Conservation (phyloP, 768 basidiomycete species). For the Boletus huronensis region DNA sequence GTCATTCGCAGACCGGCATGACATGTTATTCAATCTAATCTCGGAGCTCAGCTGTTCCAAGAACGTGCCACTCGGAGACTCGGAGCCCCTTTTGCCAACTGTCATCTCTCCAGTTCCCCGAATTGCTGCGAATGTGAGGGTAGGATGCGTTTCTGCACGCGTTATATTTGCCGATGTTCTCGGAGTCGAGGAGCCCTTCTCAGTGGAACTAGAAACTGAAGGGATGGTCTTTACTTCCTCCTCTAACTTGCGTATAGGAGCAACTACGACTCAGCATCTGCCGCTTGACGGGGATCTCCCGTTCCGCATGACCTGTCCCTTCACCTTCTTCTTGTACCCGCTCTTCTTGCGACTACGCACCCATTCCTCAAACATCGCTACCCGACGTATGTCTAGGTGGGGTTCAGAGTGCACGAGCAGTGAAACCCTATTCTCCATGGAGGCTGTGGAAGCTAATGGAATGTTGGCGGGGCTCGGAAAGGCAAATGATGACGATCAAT, state of each 20-base stretch:
- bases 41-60: conserved; percentile 16
- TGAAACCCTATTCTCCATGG: conserved; percentile 57
- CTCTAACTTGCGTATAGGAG: conserved; percentile 39
- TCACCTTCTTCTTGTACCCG: conserved; percentile 46
- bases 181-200: conserved; percentile 42
- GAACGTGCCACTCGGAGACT: conserved; percentile 6
- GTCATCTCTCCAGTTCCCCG: conserved; percentile 45
- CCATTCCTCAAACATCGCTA: conserved; percentile 23
- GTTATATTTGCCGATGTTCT: conserved; percentile 44
- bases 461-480: conserved; percentile 46
- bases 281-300: conserved; percentile 37
- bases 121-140: conserved; percentile 42
- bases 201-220: conserved; percentile 54
- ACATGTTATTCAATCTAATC: conserved; percentile 44
- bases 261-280: conserved; percentile 14
- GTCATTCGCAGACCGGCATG: conserved; percentile 51
- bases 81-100: conserved; percentile 26
- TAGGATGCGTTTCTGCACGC: conserved; percentile 50
- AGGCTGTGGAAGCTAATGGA: conserved; percentile 48
- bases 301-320: conserved; percentile 42
- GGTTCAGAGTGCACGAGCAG: conserved; percentile 38
- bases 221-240: conserved; percentile 44
- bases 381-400: conserved; percentile 27
- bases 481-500: conserved; percentile 44
- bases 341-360: conserved; percentile 52